Conservation (phyloP, 352 stramenopile genomes). For the Globisporangium uncinulatum region DNA sequence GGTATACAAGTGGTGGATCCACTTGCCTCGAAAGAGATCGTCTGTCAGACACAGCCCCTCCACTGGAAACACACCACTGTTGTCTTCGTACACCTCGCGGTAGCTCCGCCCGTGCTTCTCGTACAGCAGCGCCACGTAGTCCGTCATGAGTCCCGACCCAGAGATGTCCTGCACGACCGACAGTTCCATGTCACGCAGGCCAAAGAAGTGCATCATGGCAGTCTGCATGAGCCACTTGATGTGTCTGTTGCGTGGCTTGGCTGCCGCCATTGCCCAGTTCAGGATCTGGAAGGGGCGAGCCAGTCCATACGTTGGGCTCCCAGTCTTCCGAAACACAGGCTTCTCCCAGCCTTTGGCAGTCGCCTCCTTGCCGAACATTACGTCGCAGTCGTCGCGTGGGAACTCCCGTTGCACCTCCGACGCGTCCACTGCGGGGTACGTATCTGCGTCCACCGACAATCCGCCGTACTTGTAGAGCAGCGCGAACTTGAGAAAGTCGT, state of each 20-base stretch:
- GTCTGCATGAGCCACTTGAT: conserved; percentile 5
- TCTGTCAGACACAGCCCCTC: conserved; percentile 3
- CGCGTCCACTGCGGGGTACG: background rate
- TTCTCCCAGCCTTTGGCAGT: background rate
- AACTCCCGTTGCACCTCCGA: background rate
- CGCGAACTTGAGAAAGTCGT: conserved; percentile 14
- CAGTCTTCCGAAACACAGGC: background rate
- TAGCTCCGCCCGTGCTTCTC: conserved; percentile 8
- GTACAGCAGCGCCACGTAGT: conserved; percentile 16
- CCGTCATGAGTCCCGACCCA: conserved; percentile 12
- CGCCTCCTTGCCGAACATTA: conserved; percentile 14
- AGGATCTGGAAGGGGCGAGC: conserved; percentile 9
- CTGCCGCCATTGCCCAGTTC: conserved; percentile 14
- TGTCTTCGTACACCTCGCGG: background rate
- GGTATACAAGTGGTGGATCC: conserved; percentile 4
- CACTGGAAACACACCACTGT: conserved; percentile 1
- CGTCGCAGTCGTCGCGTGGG: conserved; percentile 1
- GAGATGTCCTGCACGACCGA: conserved; percentile 13
- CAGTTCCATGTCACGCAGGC: conserved; percentile 12
- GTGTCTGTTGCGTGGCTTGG: conserved; percentile 9
- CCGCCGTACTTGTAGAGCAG: conserved; percentile 16
- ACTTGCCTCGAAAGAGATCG: background rate
- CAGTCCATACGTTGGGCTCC: background rate
- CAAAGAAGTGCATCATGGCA: conserved; percentile 10
- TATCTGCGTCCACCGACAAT: conserved; percentile 11